Base-by-base conservation (phyloP, 345 rosid species). In the Lepidium didymum region DNA sequence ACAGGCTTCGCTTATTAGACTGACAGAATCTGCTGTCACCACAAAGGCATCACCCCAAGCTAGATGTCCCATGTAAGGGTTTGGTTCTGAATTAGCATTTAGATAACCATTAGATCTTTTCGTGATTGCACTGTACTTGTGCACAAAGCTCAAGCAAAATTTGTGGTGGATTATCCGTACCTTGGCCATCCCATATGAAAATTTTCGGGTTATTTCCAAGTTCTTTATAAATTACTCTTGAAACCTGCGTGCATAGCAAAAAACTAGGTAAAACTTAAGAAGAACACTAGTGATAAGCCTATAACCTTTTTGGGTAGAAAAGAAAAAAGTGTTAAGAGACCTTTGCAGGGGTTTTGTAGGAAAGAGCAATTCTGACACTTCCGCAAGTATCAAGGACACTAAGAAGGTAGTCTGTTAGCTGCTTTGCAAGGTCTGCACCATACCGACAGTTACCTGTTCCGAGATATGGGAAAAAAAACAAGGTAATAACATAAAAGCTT, bases 1-100 rank as follows among this genome's bases (percentile, higher is more conserved):
- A 85, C 97, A 91, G 59, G 88, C 96, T 79, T 94, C 99, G 35
- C 99, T 94, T 67, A 94, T 83, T 79, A 83, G 73, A 69, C 96
- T 91, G 74, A 94, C 87, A 51, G 99, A 94, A 83, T 91, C 99
- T 31, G 99, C 96, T 12, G 97, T 87, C 65, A 94, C 77, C 61
- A 94, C 86, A 80, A 94, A 94, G 57, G 99, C 93, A 87, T 91
- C 96, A 14, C 90, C 99, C 99, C 99, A 94, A 50, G 99, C 99
- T 79, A 91, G 79, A 81, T 94, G 90, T 37, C 97, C 97, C 90
- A 84, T 83, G 27, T 89, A 86, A 3, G 96, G 96, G 80, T 89
- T 80, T 68, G 99, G 96, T 66, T 87, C 96, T 94, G 85, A 47
- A 84, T 37, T 11, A 58, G 37, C 52, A 76, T 27, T 70, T 38